Evolutionary conservation across 148 eudicot species (phyloP).

Genomic region (Silene latifolia): DNA sequence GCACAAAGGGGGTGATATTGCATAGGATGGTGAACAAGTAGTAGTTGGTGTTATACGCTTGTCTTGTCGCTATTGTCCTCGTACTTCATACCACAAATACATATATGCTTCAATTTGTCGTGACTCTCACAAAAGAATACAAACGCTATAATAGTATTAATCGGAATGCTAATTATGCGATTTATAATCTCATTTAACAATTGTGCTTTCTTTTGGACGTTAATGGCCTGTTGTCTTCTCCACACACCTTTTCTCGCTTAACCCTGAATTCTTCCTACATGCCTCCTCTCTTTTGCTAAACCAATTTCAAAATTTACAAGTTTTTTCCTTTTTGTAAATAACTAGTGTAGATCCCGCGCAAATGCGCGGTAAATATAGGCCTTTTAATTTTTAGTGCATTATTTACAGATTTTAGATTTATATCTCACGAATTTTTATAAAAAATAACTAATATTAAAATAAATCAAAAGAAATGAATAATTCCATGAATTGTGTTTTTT

Average conservation of each 20-base stretch:
- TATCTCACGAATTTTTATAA: no score
- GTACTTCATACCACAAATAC: slow-evolving; percentile 1
- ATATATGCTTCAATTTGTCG: slow-evolving; percentile 16
- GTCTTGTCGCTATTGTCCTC: slow-evolving; percentile 23
- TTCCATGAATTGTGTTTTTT: no score
- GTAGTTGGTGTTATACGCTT: slow-evolving; percentile 12
- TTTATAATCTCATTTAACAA: not conserved
- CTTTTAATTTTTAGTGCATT: no score
- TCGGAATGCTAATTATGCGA: slow-evolving; percentile 15
- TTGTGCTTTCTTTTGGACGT: slow-evolving; percentile 29
- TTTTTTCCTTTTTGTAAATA: no score
- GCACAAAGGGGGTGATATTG: no score
- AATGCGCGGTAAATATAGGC: no score
- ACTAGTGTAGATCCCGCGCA: no score
- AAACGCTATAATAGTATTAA: not conserved
- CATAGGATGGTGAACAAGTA: not conserved
- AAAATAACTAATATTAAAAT: no score
- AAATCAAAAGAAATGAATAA: no score
- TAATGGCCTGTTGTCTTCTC: slow-evolving; percentile 29
- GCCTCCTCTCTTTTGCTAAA: not conserved
- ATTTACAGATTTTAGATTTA: no score
- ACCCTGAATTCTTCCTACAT: not conserved
- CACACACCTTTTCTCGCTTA: not conserved
- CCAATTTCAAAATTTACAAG: no score
- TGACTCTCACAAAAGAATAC: not conserved